Evolutionary conservation across 1,284 basidiomycete species (phyloP).

Genomic region (Microbotryomycetes sp.): DNA sequence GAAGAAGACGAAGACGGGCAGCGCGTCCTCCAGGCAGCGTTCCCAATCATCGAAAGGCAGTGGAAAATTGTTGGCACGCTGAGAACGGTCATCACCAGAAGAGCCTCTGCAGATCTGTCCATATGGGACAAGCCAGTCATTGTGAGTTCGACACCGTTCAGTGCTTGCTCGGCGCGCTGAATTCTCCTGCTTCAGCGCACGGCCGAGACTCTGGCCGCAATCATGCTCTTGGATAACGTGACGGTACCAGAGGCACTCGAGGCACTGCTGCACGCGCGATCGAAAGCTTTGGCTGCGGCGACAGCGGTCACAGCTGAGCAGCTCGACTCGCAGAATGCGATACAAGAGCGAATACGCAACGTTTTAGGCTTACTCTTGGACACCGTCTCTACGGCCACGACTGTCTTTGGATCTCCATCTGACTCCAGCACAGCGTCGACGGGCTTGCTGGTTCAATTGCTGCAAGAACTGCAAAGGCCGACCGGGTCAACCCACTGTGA

Average conservation of each 20-base stretch:
- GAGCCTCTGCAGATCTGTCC: slow-evolving; percentile 20
- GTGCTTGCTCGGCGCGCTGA: too few species aligned
- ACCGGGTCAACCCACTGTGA: not conserved
- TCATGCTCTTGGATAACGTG: slow-evolving; percentile 28
- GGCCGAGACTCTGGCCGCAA: slow-evolving; percentile 24
- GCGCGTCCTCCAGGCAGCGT: slow-evolving; percentile 9
- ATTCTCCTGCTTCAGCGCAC: slow-evolving; percentile 1
- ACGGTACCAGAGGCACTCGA: slow-evolving; percentile 11
- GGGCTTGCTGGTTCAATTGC: slow-evolving; percentile 17
- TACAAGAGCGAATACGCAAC: slow-evolving; percentile 1
- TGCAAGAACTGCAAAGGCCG: slow-evolving; percentile 10
- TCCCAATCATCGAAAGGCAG: slow-evolving; percentile 35
- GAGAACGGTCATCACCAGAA: slow-evolving; percentile 16
- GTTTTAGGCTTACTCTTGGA: slow-evolving; percentile 24
- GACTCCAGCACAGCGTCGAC: not conserved
- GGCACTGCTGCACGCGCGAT: slow-evolving; percentile 25
- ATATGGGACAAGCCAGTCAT: slow-evolving; percentile 10
- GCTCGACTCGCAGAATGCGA: slow-evolving; percentile 1
- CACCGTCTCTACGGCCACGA: slow-evolving; percentile 23
- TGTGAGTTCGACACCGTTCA: slow-evolving; percentile 5
- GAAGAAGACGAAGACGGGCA: slow-evolving; percentile 5
- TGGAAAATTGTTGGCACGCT: slow-evolving; percentile 27
- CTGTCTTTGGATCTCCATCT: slow-evolving; percentile 10
- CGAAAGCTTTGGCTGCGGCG: slow-evolving; percentile 9
- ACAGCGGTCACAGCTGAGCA: slow-evolving; percentile 1